Conservation (phyloP, 805 yeast species). For the Metschnikowia lochheadii region DNA sequence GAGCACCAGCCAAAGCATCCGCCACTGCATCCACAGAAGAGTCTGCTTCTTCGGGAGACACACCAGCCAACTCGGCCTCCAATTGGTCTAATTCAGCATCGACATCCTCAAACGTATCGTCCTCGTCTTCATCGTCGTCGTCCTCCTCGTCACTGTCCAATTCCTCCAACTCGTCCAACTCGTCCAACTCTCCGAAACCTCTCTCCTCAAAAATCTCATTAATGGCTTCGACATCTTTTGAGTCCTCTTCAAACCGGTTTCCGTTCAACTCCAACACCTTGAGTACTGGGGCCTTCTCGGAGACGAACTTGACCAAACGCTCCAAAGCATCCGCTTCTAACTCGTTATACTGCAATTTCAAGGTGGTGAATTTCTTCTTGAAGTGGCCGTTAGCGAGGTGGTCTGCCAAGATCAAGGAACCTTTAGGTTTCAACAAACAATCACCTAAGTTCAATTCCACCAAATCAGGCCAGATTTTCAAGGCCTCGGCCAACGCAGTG, state of each 20-base stretch:
- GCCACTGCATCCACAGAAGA: constrained; percentile 54
- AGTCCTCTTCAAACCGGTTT: constrained; percentile 87
- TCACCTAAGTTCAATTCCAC: constrained; percentile 84
- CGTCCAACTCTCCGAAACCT: constrained; percentile 83
- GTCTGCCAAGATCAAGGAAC: constrained; percentile 55
- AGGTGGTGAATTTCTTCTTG: constrained; percentile 45
- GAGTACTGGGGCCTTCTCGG: constrained; percentile 54
- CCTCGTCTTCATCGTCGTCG: constrained; percentile 52
- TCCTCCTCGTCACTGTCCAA: constrained; percentile 66
- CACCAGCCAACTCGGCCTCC: constrained; percentile 50
- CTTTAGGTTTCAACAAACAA: constrained; percentile 76
- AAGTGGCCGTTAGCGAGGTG: constrained; percentile 37
- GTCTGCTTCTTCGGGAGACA: constrained; percentile 28
- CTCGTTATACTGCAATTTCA: constrained; percentile 87
- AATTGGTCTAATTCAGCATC: constrained; percentile 54
- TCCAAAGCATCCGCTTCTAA: constrained; percentile 63
- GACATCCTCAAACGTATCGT: constrained; percentile 34
- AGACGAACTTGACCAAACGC: constrained; percentile 51
- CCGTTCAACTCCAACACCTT: constrained; percentile 82
- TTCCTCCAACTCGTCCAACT: constrained; percentile 92
- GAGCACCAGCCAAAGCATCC: constrained; percentile 53
- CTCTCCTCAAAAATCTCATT: constrained; percentile 61
- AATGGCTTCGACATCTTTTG: constrained; percentile 60
- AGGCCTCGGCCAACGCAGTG: constrained; percentile 36
- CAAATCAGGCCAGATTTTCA: constrained; percentile 59